Percentiles rank a stretch among this genome's conserved stretches.
phyloP scores from a whole-genome alignment of 2,329 filamentous ascomycete genomes.

The Trichoderma hamatum region DNA sequence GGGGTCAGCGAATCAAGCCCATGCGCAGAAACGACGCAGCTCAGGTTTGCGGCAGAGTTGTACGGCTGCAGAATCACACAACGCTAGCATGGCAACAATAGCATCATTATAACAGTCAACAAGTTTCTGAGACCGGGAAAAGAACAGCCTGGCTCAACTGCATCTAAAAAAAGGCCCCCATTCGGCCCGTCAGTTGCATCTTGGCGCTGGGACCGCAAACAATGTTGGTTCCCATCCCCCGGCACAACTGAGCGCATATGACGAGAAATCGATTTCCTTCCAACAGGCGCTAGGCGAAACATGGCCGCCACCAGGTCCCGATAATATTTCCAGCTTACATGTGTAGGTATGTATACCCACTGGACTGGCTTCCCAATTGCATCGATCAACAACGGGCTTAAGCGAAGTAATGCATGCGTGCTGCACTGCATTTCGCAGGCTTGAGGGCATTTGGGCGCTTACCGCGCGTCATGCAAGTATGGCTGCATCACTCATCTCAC shows the following conservation, averaged over 20 bases:
- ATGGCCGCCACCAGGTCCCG: neutral
- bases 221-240: conserved; percentile 1
- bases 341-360: too few species aligned
- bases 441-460: conserved; percentile 7
- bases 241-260: neutral
- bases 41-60: neutral
- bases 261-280: neutral
- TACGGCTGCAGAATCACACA: neutral
- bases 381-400: neutral
- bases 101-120: neutral
- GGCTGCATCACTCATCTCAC: conserved; percentile 19
- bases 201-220: neutral
- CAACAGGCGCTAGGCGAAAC: neutral
- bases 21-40: neutral
- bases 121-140: neutral
- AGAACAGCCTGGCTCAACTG: neutral
- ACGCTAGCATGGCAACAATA: neutral
- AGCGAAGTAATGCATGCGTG: conserved; percentile 11
- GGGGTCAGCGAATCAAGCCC: conserved; percentile 2
- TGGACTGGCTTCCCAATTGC: neutral
- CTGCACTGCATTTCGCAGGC: neutral
- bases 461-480: conserved; percentile 14
- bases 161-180: neutral
- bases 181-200: neutral
- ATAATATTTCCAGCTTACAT: neutral